A percentile compares a stretch with the other conserved stretches of the same genome.
These are phyloP conservation scores for Xanthoconium purpureum DNA, from an alignment of 768 basidiomycete species.

Conservation along the genomic window DNA sequence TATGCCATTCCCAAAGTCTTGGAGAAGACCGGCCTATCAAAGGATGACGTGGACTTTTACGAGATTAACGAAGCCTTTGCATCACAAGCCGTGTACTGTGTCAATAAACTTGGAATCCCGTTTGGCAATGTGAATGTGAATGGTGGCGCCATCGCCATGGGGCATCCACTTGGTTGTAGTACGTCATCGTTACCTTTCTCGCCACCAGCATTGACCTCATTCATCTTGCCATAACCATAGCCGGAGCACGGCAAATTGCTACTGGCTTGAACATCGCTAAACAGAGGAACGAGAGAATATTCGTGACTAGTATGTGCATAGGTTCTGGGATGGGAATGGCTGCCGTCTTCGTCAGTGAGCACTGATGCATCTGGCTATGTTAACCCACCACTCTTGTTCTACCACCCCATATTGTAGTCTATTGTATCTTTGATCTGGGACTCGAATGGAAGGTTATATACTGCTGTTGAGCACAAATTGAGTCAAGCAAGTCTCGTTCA, in stretches of 20 bases:
- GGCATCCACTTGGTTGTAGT: slow-evolving; percentile 87
- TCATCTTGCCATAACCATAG: slow-evolving; percentile 31
- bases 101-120: slow-evolving; percentile 67
- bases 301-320: slow-evolving; percentile 90
- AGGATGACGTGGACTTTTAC: slow-evolving; percentile 81
- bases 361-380: slow-evolving; percentile 37
- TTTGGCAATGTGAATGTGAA: slow-evolving; percentile 80
- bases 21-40: slow-evolving; percentile 58
- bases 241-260: slow-evolving; percentile 84
- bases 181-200: slow-evolving; percentile 33
- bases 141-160: slow-evolving; percentile 88
- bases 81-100: slow-evolving; percentile 70
- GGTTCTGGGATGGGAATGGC: slow-evolving; percentile 92
- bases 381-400: not conserved
- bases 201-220: not conserved
- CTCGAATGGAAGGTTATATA: no score
- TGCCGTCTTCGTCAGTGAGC: slow-evolving; percentile 80
- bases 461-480: no score
- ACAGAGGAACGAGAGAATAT: slow-evolving; percentile 70
- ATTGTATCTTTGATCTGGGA: not conserved
- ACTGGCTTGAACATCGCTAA: slow-evolving; percentile 81
- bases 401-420: not conserved
- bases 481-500: no score
- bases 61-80: slow-evolving; percentile 95
- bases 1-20: slow-evolving; percentile 81